These are phyloP conservation scores for Coemansia sp. DNA, from an alignment of 192 early-diverging fungal genomes.

Conservation along the genomic window DNA sequence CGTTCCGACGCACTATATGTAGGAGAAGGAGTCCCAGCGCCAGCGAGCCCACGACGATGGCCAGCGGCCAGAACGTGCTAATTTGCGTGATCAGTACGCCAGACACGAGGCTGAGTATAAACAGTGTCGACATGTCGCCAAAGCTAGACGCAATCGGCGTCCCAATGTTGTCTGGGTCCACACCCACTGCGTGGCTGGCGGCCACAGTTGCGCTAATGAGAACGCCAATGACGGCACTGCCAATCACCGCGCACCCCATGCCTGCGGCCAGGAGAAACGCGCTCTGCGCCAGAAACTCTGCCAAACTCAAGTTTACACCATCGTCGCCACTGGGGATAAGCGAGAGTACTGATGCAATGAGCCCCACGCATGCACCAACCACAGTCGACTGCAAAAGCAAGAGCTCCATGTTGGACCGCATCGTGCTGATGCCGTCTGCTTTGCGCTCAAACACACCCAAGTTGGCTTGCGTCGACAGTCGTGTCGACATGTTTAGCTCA, in stretches of 20 bases:
- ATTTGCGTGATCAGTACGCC: conserved; percentile 12
- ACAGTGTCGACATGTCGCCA: conserved; percentile 51
- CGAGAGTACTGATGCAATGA: conserved; percentile 61
- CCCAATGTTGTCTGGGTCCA: conserved; percentile 71
- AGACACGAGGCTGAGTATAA: conserved; percentile 24
- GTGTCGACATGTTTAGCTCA: conserved; percentile 86
- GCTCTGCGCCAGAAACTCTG: neutral
- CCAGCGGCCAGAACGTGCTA: conserved; percentile 31
- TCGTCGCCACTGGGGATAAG: conserved; percentile 7
- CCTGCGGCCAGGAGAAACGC: conserved; percentile 61
- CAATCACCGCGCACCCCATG: conserved; percentile 66
- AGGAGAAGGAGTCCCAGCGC: conserved; percentile 46
- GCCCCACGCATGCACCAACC: conserved; percentile 68
- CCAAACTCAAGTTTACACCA: no score
- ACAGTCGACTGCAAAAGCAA: conserved; percentile 71
- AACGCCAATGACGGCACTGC: conserved; percentile 68
- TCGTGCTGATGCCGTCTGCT: conserved; percentile 52
- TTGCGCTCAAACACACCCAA: conserved; percentile 62
- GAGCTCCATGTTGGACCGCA: conserved; percentile 72
- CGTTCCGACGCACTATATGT: conserved; percentile 56
- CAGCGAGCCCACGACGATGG: conserved; percentile 39
- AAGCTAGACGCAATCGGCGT: conserved; percentile 52
- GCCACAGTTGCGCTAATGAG: conserved; percentile 70
- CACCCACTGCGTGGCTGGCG: conserved; percentile 56
- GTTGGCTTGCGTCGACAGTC: conserved; percentile 73